Conservation (phyloP, 139 green algal species). For the Dunaliella primolecta region DNA sequence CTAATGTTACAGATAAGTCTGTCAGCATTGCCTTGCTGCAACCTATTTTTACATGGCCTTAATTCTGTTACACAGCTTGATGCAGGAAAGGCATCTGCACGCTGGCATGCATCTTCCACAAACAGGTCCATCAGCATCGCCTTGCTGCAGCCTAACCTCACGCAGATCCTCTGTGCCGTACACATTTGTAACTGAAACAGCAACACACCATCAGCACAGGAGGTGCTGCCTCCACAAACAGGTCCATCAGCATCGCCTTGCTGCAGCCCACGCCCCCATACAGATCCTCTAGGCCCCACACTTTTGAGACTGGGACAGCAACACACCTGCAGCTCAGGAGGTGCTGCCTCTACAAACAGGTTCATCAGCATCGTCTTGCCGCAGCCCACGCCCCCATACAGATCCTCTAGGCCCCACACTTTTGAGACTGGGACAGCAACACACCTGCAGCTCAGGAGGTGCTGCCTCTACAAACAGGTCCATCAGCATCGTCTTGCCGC, state of each 20-base stretch:
- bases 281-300: conserved; percentile 96
- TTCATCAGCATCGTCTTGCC: conserved; percentile 99
- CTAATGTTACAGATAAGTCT: too few relatives aligned
- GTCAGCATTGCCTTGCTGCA: too few relatives aligned
- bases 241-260: conserved; percentile 99
- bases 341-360: conserved; percentile 68
- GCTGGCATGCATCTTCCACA: too few relatives aligned
- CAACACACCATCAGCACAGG: conserved; percentile 31
- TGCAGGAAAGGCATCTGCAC: too few relatives aligned
- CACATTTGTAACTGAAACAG: too few relatives aligned
- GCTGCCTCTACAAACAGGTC: conserved; percentile 79
- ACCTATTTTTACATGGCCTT: too few relatives aligned
- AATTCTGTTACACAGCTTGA: too few relatives aligned
- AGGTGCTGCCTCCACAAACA: conserved; percentile 70
- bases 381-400: conserved; percentile 87
- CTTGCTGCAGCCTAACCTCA: conserved; percentile 89
- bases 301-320: too few relatives aligned
- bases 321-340: conserved; percentile 37
- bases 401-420: conserved; percentile 95
- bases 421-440: too few relatives aligned
- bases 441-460: conserved; percentile 37
- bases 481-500: conserved; percentile 98
- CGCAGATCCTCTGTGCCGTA: conserved; percentile 95
- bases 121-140: conserved; percentile 99
- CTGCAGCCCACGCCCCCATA: conserved; percentile 85